phyloP scores from a whole-genome alignment of 2,329 filamentous ascomycete species.

The Phaeosphaeriaceae sp. region DNA sequence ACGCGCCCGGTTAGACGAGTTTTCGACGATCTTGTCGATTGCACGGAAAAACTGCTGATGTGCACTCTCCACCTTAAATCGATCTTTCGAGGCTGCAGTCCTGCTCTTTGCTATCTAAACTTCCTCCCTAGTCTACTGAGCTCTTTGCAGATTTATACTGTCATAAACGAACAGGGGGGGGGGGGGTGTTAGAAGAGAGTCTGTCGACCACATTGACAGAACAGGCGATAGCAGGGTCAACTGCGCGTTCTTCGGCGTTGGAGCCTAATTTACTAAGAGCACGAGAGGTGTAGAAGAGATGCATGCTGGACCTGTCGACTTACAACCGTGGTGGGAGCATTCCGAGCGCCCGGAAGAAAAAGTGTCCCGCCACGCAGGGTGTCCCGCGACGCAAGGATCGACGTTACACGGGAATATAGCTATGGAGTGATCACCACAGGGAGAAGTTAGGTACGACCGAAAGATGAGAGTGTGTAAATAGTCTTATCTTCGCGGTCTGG shows the following conservation, averaged over 20 bases:
- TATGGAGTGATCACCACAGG: too few relatives aligned
- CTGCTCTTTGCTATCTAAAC: slow-evolving; percentile 10
- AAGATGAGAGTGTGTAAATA: too few relatives aligned
- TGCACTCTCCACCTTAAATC: slow-evolving; percentile 10
- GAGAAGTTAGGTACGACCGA: too few relatives aligned
- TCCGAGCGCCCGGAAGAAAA: not conserved
- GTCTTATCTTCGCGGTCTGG: too few relatives aligned
- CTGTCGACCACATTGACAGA: slow-evolving; percentile 5
- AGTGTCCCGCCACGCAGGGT: not conserved
- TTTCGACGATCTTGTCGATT: slow-evolving; percentile 4
- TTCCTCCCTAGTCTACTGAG: slow-evolving; percentile 9
- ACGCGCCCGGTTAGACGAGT: too few relatives aligned
- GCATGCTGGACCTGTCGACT: not conserved
- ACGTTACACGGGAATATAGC: too few relatives aligned
- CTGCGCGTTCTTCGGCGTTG: not conserved
- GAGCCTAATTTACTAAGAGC: not conserved
- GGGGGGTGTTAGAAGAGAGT: slow-evolving; percentile 12
- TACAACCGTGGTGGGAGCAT: not conserved
- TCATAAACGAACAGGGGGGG: slow-evolving; percentile 15
- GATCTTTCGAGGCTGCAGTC: slow-evolving; percentile 8
- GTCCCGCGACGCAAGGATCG: not conserved
- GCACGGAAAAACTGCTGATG: slow-evolving; percentile 13
- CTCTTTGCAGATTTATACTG: slow-evolving; percentile 1
- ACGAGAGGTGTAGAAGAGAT: not conserved
- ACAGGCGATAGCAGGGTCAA: not conserved